phyloP scores from a whole-genome alignment of 129 eudicot genomes.

The Flaveria linearis region DNA sequence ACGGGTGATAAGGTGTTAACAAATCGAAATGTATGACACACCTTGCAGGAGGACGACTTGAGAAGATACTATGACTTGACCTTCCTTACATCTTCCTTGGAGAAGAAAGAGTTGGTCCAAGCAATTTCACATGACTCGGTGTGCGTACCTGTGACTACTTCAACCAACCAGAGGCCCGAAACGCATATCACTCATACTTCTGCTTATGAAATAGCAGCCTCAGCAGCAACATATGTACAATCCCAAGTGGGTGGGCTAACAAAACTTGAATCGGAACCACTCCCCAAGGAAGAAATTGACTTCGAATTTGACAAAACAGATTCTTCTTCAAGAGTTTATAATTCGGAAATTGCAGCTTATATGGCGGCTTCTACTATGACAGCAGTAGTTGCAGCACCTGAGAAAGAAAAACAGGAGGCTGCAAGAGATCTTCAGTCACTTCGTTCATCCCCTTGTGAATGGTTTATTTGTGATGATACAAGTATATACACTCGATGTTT shows the following conservation, averaged over 20 bases:
- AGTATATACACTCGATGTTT: slow-evolving; percentile 73
- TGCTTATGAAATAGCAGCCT: slow-evolving; percentile 77
- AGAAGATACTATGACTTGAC: slow-evolving; percentile 60
- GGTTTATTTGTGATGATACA: slow-evolving; percentile 83
- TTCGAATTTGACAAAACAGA: slow-evolving; percentile 27
- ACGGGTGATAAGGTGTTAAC: background rate
- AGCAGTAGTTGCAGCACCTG: slow-evolving; percentile 82
- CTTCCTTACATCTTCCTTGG: slow-evolving; percentile 74
- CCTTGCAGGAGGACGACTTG: slow-evolving; percentile 61
- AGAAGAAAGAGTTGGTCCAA: slow-evolving; percentile 59
- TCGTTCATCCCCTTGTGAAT: slow-evolving; percentile 80
- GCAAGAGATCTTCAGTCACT: slow-evolving; percentile 72
- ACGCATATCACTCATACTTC: slow-evolving; percentile 31
- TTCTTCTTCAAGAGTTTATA: slow-evolving; percentile 39
- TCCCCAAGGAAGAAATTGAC: slow-evolving; percentile 19
- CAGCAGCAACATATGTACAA: slow-evolving; percentile 76
- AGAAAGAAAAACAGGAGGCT: slow-evolving; percentile 71
- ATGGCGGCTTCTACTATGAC: slow-evolving; percentile 90
- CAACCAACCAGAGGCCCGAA: slow-evolving; percentile 23
- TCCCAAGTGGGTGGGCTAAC: slow-evolving; percentile 49
- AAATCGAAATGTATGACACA: background rate
- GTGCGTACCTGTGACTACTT: slow-evolving; percentile 21
- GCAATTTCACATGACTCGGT: slow-evolving; percentile 43
- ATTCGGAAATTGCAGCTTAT: slow-evolving; percentile 74
- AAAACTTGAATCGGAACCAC: slow-evolving; percentile 33